Evolutionary conservation across 768 basidiomycete species (phyloP).

Genomic region (Podaxis pistillaris): DNA sequence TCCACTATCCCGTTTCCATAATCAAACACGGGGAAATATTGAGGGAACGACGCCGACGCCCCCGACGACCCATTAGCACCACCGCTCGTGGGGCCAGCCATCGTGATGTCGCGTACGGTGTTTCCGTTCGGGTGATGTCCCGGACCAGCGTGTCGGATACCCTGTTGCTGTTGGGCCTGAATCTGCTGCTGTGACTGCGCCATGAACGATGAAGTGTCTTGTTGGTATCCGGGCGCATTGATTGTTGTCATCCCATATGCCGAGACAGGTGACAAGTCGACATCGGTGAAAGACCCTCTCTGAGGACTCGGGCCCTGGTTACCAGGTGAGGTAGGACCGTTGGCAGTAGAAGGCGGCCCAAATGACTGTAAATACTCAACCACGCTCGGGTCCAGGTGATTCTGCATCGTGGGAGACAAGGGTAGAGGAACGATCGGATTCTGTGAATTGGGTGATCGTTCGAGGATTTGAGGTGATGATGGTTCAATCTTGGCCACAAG

Average conservation of each 20-base stretch:
- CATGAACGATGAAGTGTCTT: slow-evolving; percentile 33
- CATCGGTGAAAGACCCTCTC: slow-evolving; percentile 27
- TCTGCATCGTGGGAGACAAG: slow-evolving; percentile 46
- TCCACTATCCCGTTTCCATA: slow-evolving; percentile 42
- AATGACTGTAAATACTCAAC: slow-evolving; percentile 72
- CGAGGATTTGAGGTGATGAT: slow-evolving; percentile 49
- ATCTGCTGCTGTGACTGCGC: slow-evolving; percentile 29
- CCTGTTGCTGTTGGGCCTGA: slow-evolving; percentile 25
- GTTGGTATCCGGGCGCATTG: slow-evolving; percentile 31
- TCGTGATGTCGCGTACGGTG: slow-evolving; percentile 10
- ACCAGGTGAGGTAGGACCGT: not conserved
- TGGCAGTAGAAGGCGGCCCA: slow-evolving; percentile 21
- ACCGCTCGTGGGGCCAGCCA: slow-evolving; percentile 8
- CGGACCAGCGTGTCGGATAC: slow-evolving; percentile 11
- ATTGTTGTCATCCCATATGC: slow-evolving; percentile 46
- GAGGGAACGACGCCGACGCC: slow-evolving; percentile 43
- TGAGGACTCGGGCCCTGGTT: slow-evolving; percentile 16
- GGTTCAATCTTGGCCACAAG: slow-evolving; percentile 63
- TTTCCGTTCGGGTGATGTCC: slow-evolving; percentile 5
- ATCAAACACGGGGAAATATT: slow-evolving; percentile 77
- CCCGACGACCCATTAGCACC: slow-evolving; percentile 1
- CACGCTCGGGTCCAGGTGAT: slow-evolving; percentile 59
- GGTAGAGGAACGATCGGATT: slow-evolving; percentile 76
- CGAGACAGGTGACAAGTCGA: slow-evolving; percentile 42
- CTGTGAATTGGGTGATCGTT: slow-evolving; percentile 67